phyloP scores from a whole-genome alignment of 2,329 filamentous ascomycete genomes.

The Fusarium falciforme region DNA sequence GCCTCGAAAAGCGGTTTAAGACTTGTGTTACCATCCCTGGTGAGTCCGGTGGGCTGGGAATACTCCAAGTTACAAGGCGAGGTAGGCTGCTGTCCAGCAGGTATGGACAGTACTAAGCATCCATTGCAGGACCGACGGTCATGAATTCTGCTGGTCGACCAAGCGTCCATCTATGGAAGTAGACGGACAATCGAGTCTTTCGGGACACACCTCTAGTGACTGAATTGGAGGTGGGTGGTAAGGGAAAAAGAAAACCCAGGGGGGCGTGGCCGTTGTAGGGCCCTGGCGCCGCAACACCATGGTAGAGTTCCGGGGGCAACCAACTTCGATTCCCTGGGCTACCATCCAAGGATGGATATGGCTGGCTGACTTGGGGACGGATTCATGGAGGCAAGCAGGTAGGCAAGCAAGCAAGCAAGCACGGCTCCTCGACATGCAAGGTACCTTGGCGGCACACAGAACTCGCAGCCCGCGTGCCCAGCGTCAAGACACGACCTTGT shows the following conservation, averaged over 20 bases:
- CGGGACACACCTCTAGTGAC: neutral
- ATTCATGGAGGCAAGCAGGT: constrained; percentile 4
- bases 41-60: constrained; percentile 13
- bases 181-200: neutral
- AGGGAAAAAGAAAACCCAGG: constrained; percentile 2
- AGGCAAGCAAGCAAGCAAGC: neutral
- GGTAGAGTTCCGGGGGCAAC: constrained; percentile 2
- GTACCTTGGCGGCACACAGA: constrained; percentile 16
- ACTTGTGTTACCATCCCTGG: constrained; percentile 38
- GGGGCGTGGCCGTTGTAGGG: neutral
- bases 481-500: constrained; percentile 3
- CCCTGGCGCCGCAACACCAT: constrained; percentile 4
- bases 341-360: neutral
- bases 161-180: neutral
- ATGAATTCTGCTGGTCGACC: constrained; percentile 5
- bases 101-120: neutral
- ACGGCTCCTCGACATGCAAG: constrained; percentile 27
- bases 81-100: neutral
- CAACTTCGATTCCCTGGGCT: constrained; percentile 4
- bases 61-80: neutral
- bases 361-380: constrained; percentile 9
- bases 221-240: neutral
- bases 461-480: constrained; percentile 5
- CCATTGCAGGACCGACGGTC: neutral
- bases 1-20: constrained; percentile 41